Conservation (phyloP, 164 flowering plant species). For the Liriodendron chinense region DNA sequence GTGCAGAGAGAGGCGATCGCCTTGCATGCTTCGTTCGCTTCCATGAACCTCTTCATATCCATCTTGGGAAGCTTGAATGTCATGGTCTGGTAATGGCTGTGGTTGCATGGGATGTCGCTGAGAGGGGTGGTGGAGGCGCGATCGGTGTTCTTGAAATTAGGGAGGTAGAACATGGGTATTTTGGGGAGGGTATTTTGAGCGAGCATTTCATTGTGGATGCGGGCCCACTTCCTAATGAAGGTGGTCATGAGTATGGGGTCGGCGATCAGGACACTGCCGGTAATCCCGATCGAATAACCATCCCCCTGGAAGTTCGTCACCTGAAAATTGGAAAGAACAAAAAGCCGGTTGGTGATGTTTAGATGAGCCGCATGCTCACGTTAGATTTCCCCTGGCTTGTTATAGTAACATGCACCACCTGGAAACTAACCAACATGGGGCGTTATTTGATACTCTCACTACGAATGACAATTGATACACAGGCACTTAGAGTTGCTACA, state of each 20-base stretch:
- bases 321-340: neutral
- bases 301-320: slow-evolving; percentile 11
- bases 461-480: no score
- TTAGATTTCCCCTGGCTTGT: no score
- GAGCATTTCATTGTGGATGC: slow-evolving; percentile 1
- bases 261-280: slow-evolving; percentile 2
- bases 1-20: neutral
- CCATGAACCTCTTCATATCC: neutral
- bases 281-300: slow-evolving; percentile 6
- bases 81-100: neutral
- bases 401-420: no score
- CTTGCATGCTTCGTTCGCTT: neutral
- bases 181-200: neutral
- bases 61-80: neutral
- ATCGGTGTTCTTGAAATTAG: slow-evolving; percentile 4
- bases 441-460: no score
- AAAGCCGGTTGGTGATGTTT: no score
- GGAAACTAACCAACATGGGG: no score
- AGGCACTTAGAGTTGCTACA: no score
- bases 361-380: no score
- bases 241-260: slow-evolving; percentile 6
- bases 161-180: slow-evolving; percentile 5
- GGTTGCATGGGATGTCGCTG: neutral
- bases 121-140: neutral
- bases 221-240: slow-evolving; percentile 7